A percentile compares a stretch with the other conserved stretches of the same genome.
Conservation (phyloP, 306 rosid species). For the Bauhinia variegata region DNA sequence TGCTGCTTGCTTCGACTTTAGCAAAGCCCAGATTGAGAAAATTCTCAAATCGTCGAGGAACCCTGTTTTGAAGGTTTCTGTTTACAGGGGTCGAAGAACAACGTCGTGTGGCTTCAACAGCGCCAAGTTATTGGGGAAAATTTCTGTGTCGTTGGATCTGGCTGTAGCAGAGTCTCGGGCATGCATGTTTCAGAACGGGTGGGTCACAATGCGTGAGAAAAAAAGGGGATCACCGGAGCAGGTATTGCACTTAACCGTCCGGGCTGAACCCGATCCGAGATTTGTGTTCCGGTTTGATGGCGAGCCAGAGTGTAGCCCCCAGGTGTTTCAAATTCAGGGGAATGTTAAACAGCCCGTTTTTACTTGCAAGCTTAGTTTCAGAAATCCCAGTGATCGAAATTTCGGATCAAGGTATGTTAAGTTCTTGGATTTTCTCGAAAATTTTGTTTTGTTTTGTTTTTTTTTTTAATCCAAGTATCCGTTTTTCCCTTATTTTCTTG, state of each 20-base stretch:
- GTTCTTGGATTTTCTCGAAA: background rate
- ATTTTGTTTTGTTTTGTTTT: background rate
- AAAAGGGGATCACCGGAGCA: conserved; percentile 37
- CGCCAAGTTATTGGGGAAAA: conserved; percentile 51
- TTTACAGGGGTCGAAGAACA: conserved; percentile 47
- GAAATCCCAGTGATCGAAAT: conserved; percentile 37
- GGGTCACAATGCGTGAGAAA: conserved; percentile 47
- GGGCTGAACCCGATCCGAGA: conserved; percentile 78
- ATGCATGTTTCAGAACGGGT: conserved; percentile 62
- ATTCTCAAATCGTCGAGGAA: conserved; percentile 34
- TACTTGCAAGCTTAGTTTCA: conserved; percentile 56
- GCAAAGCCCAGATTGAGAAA: conserved; percentile 53
- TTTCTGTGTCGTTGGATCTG: conserved; percentile 57
- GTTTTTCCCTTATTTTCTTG: background rate
- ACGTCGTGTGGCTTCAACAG: conserved; percentile 44
- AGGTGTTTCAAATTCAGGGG: conserved; percentile 78
- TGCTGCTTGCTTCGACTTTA: conserved; percentile 61
- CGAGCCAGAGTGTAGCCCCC: conserved; percentile 87
- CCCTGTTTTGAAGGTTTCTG: conserved; percentile 44
- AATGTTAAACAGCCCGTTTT: conserved; percentile 55
- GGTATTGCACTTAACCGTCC: conserved; percentile 43
- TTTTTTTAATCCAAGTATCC: background rate
- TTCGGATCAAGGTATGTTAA: conserved; percentile 13
- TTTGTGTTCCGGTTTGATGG: conserved; percentile 79
- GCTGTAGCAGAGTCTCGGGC: conserved; percentile 43